Conservation (phyloP, 495 filamentous ascomycete species). For the Aspergillus ellipticus region DNA sequence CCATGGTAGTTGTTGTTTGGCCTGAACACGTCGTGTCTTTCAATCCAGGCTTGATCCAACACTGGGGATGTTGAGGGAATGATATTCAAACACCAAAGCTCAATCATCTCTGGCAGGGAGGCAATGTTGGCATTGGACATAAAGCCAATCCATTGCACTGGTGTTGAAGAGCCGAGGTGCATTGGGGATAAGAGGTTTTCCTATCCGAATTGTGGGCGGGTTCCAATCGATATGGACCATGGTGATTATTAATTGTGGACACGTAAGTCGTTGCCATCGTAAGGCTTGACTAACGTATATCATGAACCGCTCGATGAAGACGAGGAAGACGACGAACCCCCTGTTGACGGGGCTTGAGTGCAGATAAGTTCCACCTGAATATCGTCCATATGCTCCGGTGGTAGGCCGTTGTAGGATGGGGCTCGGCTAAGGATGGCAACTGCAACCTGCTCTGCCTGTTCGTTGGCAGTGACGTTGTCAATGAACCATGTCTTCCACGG, state of each 20-base stretch:
- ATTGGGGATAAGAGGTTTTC: background rate
- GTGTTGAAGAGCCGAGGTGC: background rate
- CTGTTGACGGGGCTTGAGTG: constrained; percentile 28
- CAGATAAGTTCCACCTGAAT: constrained; percentile 41
- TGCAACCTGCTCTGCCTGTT: constrained; percentile 40
- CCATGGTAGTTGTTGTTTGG: no score
- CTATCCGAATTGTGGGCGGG: background rate
- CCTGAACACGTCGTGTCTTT: no score
- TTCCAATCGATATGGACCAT: background rate
- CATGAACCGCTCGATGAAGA: constrained; percentile 8
- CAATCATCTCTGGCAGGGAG: no score
- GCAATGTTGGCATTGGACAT: no score
- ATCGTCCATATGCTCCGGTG: constrained; percentile 27
- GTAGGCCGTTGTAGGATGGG: constrained; percentile 27
- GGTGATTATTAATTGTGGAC: background rate
- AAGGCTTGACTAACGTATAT: no score
- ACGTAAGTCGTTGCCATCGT: no score
- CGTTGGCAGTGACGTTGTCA: constrained; percentile 31
- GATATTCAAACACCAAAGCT: no score
- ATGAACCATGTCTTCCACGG: constrained; percentile 44
- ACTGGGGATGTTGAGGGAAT: no score
- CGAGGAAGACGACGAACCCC: constrained; percentile 12
- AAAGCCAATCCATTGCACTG: no score
- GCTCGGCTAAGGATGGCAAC: constrained; percentile 40
- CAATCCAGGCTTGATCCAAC: no score